Evolutionary conservation across 2,329 filamentous ascomycete genomes (phyloP).

Genomic region (Paecilomyces dactylethromorphus): DNA sequence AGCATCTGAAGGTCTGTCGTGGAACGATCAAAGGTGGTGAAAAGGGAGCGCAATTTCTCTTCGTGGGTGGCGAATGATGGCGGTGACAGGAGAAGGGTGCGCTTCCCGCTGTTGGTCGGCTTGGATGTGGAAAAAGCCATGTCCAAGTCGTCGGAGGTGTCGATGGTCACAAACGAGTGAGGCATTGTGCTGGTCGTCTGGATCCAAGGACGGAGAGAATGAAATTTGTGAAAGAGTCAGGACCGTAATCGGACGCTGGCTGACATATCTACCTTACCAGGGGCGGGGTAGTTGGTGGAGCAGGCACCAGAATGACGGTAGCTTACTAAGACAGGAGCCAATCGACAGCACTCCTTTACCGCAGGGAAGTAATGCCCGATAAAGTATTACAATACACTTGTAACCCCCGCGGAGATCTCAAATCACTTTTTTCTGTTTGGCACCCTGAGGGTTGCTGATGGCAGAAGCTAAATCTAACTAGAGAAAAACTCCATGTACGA

Average conservation of each 20-base stretch:
- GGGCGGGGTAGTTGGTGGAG: neutral
- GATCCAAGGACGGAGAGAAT: neutral
- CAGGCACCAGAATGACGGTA: neutral
- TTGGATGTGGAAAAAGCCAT: constrained; percentile 18
- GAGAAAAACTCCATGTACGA: neutral
- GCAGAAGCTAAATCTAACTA: neutral
- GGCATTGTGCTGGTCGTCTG: constrained; percentile 20
- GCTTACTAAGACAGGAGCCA: neutral
- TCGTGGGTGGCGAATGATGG: constrained; percentile 84
- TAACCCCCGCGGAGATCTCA: neutral
- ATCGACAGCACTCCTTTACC: neutral
- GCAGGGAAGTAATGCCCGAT: neutral
- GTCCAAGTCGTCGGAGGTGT: constrained; percentile 50
- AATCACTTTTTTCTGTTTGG: neutral
- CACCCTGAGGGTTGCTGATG: neutral
- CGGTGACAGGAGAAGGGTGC: constrained; percentile 80
- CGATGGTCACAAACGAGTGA: constrained; percentile 46
- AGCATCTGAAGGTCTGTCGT: constrained; percentile 94
- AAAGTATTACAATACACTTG: neutral
- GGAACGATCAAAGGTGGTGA: constrained; percentile 66
- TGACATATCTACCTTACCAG: neutral
- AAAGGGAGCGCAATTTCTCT: constrained; percentile 63
- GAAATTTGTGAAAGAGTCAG: neutral
- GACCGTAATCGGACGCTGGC: neutral
- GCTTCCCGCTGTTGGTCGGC: constrained; percentile 23